Evolutionary conservation across 1,284 basidiomycete species (phyloP), one percentile per base, ranked within the genome.

Genomic region (Apiotrichum montevideense): DNA sequence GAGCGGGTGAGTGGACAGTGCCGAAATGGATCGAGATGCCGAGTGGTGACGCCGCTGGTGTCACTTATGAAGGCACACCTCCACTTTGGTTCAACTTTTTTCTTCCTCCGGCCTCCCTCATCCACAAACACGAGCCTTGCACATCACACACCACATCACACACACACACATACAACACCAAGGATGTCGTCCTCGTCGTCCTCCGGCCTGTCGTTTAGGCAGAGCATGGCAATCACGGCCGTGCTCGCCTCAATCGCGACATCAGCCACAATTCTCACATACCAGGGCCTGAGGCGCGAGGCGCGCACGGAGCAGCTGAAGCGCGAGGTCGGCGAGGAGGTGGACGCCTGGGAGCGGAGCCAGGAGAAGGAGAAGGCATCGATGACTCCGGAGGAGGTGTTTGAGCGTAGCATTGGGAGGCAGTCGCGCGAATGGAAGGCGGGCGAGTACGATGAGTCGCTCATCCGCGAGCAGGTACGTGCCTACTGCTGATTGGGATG

Each of bases 361-460:
- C 54, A 59, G 44, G 21, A 21, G 21, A 21, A 21, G 21, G 21
- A 21, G 21, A 21, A 21, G 21, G 21, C 21, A 21, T 21, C 21
- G 21, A 21, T 21, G 21, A 54, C 51, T 2, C 56, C 56, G 4
- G 47, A 37, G 47, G 47, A 49, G 37, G 6, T 4, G 9, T 13
- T 49, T 10, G n/a, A 9, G 66, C 62, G 39, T 61, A 63, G 29
- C 45, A 45, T 34, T 51, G 56, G 15, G n/a, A 44, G 35, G 32
- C 58, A 39, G 33, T 50, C 56, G 35, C 65, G 58, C 45, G 63
- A 67, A 13, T 73, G 72, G 67, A 59, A 51, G 15, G 61, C 71
- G 47, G 74, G 72, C 10, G 76, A 74, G 44, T 90, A 87, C 67
- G 83, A 87, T 59, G 90, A 94, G 66, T 82, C 81, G 34, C 80